Conservation (phyloP, 2,329 filamentous ascomycete genomes). For the Aspergillus pseudonomiae region DNA sequence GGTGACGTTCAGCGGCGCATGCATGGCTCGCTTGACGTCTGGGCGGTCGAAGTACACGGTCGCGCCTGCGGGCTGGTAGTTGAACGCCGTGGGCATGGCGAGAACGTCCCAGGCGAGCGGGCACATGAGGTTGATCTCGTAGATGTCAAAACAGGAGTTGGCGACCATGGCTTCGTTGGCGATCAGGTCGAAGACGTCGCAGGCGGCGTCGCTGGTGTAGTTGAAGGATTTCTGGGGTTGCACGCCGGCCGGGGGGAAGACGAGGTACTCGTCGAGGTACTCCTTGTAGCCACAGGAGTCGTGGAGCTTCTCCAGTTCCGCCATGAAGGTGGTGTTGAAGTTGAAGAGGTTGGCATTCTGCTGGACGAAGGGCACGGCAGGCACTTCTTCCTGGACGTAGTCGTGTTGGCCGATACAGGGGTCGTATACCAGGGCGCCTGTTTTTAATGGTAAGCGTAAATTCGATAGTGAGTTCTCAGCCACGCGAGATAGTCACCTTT, state of each 20-base stretch:
- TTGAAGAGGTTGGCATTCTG: constrained; percentile 44
- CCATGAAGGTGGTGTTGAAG: constrained; percentile 46
- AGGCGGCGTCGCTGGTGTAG: constrained; percentile 47
- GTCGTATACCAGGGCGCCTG: neutral
- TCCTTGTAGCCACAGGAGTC: constrained; percentile 49
- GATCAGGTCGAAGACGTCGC: constrained; percentile 61
- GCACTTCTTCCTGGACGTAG: constrained; percentile 25
- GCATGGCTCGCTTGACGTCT: constrained; percentile 69
- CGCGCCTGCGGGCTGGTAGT: constrained; percentile 66
- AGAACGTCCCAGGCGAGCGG: constrained; percentile 69
- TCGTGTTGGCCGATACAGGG: neutral
- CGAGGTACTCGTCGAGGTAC: constrained; percentile 52
- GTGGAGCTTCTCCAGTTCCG: constrained; percentile 41
- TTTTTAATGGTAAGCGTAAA: neutral
- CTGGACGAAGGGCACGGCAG: constrained; percentile 46
- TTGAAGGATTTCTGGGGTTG: constrained; percentile 57
- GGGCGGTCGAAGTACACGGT: constrained; percentile 69
- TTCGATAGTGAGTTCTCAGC: neutral
- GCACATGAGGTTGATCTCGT: constrained; percentile 72
- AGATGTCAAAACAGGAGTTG: constrained; percentile 80
- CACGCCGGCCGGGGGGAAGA: constrained; percentile 67
- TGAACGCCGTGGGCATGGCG: constrained; percentile 52
- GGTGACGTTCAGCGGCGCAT: constrained; percentile 54
- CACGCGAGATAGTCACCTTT: constrained; percentile 43
- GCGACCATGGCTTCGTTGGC: constrained; percentile 54